Evolutionary conservation across 805 yeast genomes (phyloP).

Genomic region (Pichia cephalocereana): DNA sequence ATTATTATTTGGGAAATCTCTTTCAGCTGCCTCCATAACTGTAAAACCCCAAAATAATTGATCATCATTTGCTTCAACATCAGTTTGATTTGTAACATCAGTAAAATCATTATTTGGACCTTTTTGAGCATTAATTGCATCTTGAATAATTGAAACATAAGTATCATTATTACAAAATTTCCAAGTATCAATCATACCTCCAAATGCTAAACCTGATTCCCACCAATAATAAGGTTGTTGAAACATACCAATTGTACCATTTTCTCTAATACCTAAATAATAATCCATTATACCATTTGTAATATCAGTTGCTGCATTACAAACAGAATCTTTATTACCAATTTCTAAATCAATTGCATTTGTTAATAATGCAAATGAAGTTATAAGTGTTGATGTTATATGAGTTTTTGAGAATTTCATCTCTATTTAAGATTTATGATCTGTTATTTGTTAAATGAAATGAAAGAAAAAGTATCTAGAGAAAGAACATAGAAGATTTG

Average conservation of each 20-base stretch:
- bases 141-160: constrained; percentile 43
- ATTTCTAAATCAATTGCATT: constrained; percentile 6
- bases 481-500: no score
- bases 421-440: no score
- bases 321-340: constrained; percentile 18
- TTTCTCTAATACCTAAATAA: constrained; percentile 54
- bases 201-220: constrained; percentile 80
- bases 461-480: no score
- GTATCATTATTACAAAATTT: constrained; percentile 59
- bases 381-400: background rate
- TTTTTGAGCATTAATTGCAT: constrained; percentile 59
- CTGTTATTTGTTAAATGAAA: no score
- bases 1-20: constrained; percentile 61
- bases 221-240: constrained; percentile 78
- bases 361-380: background rate
- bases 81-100: constrained; percentile 61
- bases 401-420: no score
- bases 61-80: constrained; percentile 86
- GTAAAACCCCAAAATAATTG: constrained; percentile 89
- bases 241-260: constrained; percentile 67
- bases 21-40: constrained; percentile 74
- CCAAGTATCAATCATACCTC: constrained; percentile 61
- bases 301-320: constrained; percentile 49
- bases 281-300: constrained; percentile 72
- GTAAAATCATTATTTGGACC: constrained; percentile 60